Conservation (phyloP, 257 asterid species). For the Striga asiatica region DNA sequence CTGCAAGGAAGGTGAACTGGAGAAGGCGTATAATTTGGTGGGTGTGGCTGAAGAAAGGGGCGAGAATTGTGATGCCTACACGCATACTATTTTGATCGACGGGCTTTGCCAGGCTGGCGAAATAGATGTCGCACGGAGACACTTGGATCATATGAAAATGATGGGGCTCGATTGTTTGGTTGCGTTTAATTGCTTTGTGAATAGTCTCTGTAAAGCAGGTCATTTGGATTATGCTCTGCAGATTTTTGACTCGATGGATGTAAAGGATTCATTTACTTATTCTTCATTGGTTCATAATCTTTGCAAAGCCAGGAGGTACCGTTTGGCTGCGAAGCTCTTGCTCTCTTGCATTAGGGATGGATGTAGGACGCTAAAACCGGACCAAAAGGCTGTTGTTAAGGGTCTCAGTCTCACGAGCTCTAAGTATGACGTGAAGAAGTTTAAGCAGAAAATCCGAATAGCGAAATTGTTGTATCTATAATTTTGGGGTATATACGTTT, state of each 20-base stretch:
- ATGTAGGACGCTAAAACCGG: conserved; percentile 37
- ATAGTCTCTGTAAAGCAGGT: conserved; percentile 57
- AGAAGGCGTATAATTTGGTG: conserved; percentile 41
- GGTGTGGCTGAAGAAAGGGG: conserved; percentile 46
- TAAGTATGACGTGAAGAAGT: conserved; percentile 23
- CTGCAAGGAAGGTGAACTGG: conserved; percentile 55
- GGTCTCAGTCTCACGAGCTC: conserved; percentile 43
- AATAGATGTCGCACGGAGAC: conserved; percentile 40
- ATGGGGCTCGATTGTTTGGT: conserved; percentile 49
- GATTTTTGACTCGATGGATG: conserved; percentile 42
- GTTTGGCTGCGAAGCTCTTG: conserved; percentile 52
- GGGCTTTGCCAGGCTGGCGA: conserved; percentile 71
- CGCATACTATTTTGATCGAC: conserved; percentile 68
- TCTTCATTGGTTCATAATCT: conserved; percentile 65
- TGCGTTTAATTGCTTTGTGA: conserved; percentile 62
- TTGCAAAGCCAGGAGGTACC: conserved; percentile 56
- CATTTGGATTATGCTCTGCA: conserved; percentile 55
- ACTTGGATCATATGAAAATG: conserved; percentile 40
- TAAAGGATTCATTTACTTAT: conserved; percentile 65
- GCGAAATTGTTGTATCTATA: conserved; percentile 35
- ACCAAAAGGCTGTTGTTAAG: conserved; percentile 36
- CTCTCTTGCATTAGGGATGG: conserved; percentile 51
- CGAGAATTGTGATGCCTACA: conserved; percentile 48
- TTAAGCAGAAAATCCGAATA: conserved; percentile 33
- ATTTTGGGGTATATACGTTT: no score